Conservation (phyloP, 139 green algal species). For the Zygnema cylindricum region DNA sequence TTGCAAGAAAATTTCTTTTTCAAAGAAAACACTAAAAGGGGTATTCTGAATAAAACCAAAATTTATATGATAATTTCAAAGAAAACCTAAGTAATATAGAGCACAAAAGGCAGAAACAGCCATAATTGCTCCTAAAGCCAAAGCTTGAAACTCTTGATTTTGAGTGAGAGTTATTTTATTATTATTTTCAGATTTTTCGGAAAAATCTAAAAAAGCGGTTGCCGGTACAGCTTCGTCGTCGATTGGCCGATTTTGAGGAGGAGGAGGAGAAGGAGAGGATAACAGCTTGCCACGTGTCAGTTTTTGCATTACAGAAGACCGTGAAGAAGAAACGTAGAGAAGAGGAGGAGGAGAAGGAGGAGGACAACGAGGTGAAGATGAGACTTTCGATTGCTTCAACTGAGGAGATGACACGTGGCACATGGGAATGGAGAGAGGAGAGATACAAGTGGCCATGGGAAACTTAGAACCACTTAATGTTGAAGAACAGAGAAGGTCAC, state of each 20-base stretch:
- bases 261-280: too few relatives aligned
- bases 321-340: too few relatives aligned
- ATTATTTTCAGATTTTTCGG: neutral
- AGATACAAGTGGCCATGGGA: too few relatives aligned
- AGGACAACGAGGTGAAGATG: too few relatives aligned
- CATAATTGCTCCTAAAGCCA: constrained; percentile 12
- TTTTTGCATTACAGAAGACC: too few relatives aligned
- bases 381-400: too few relatives aligned
- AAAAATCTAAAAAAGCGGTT: neutral
- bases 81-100: neutral
- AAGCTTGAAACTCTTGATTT: neutral
- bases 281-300: too few relatives aligned
- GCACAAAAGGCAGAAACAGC: neutral
- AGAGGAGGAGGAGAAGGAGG: too few relatives aligned
- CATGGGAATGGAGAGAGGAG: too few relatives aligned
- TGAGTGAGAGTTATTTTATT: neutral
- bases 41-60: neutral
- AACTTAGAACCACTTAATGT: too few relatives aligned
- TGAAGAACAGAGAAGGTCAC: too few relatives aligned
- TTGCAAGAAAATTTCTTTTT: neutral
- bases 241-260: neutral
- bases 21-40: neutral
- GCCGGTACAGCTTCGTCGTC: constrained; percentile 11
- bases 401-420: too few relatives aligned
- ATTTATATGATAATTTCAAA: neutral